A percentile compares a stretch with the other conserved stretches of the same genome.
Conservation (phyloP, 257 asterid genomes). For the Paulownia fortunei region DNA sequence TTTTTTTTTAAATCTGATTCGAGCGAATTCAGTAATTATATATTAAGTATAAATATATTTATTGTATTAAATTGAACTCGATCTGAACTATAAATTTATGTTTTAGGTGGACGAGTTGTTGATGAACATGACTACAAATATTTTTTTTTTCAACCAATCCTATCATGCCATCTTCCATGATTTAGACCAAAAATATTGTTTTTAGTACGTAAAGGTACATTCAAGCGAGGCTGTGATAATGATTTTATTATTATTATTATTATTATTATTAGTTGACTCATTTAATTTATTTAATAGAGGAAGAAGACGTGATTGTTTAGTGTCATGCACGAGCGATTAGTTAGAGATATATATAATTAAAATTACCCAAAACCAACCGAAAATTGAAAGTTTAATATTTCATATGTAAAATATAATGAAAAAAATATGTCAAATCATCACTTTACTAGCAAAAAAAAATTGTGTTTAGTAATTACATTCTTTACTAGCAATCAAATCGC, state of each 20-base stretch:
- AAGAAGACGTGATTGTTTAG: not conserved
- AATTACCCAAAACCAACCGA: not conserved
- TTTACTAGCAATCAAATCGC: not conserved
- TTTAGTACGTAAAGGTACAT: constrained; percentile 42
- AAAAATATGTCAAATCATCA: too few relatives aligned
- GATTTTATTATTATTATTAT: not conserved
- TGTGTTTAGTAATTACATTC: too few relatives aligned
- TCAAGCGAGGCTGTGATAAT: constrained; percentile 30
- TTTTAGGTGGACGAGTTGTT: not conserved
- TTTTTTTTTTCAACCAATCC: constrained; percentile 5
- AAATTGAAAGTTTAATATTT: not conserved
- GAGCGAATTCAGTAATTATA: too few relatives aligned
- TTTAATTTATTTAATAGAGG: not conserved
- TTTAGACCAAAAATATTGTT: constrained; percentile 31
- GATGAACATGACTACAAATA: constrained; percentile 1
- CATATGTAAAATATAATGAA: too few relatives aligned
- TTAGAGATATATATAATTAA: not conserved
- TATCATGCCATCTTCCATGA: constrained; percentile 38
- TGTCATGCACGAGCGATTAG: not conserved
- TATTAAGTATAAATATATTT: too few relatives aligned
- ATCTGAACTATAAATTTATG: not conserved
- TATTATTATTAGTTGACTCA: constrained; percentile 25
- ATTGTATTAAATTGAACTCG: too few relatives aligned
- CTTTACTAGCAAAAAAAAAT: too few relatives aligned
- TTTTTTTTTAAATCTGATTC: not conserved